A percentile compares a stretch with the other conserved stretches of the same genome.
Evolutionary conservation across 257 asterid genomes (phyloP).

Genomic region (Solanum commersonii): DNA sequence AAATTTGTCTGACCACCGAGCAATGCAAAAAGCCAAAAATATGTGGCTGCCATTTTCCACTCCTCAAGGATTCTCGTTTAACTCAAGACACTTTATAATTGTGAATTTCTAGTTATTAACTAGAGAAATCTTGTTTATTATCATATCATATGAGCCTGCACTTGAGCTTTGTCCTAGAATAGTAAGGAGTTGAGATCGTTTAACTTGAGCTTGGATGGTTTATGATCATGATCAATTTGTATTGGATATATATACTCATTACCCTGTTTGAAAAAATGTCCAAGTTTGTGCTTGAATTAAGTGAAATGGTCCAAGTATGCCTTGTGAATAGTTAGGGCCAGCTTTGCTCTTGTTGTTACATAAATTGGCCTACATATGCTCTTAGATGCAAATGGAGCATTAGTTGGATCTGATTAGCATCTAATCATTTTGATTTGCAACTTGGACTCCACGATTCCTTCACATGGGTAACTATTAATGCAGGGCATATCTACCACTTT

Average conservation of each 20-base stretch:
- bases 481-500: neutral
- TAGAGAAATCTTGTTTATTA: neutral
- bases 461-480: neutral
- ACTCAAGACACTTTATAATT: neutral
- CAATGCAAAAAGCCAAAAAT: neutral
- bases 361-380: neutral
- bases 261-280: neutral
- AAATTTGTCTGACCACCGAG: neutral
- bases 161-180: neutral
- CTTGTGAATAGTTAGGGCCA: neutral
- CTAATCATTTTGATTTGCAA: neutral
- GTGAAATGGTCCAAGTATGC: neutral
- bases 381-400: neutral
- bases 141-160: neutral
- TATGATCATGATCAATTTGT: neutral
- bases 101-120: neutral
- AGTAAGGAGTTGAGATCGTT: neutral
- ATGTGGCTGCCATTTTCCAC: neutral
- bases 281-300: neutral
- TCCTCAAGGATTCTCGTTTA: neutral
- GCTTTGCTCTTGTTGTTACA: neutral
- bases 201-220: neutral
- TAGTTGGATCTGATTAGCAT: neutral
- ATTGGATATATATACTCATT: neutral
- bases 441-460: neutral